Evolutionary conservation across 2,329 filamentous ascomycete genomes (phyloP).

Genomic region (Falciphora oryzae): DNA sequence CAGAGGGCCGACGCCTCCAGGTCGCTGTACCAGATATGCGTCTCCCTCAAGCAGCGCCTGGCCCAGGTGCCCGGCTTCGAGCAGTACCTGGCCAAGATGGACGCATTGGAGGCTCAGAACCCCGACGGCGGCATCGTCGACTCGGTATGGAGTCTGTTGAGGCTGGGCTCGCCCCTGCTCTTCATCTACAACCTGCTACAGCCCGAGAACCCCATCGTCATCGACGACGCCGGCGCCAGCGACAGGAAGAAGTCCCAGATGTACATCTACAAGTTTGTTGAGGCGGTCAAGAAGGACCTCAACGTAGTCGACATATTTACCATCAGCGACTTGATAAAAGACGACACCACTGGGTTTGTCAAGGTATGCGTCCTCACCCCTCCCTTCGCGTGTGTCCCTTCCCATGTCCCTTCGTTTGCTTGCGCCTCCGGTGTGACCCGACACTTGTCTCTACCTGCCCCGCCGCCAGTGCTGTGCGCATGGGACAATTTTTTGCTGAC

Average conservation of each 20-base stretch:
- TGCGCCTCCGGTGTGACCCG: not conserved
- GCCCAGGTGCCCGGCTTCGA: constrained; percentile 80
- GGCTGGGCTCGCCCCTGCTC: constrained; percentile 77
- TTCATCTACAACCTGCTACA: constrained; percentile 82
- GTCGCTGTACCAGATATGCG: constrained; percentile 93
- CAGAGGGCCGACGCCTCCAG: constrained; percentile 86
- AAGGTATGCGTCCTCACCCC: constrained; percentile 53
- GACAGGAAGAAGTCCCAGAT: constrained; percentile 78
- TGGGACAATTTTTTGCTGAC: not conserved
- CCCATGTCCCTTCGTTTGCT: no score
- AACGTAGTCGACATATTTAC: constrained; percentile 85
- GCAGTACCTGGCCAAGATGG: constrained; percentile 64
- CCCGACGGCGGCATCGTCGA: constrained; percentile 74
- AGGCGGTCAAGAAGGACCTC: constrained; percentile 80
- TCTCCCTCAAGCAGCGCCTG: constrained; percentile 75
- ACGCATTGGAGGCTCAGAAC: constrained; percentile 58
- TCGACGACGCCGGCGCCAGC: constrained; percentile 58
- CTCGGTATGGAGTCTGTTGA: constrained; percentile 81
- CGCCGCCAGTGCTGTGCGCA: not conserved
- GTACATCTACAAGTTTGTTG: constrained; percentile 86
- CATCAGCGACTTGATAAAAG: constrained; percentile 83
- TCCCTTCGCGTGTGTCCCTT: not conserved
- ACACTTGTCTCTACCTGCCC: not conserved
- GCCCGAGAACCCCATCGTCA: constrained; percentile 60
- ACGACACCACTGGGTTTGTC: constrained; percentile 94